Evolutionary conservation across 148 eudicot species (phyloP).

Genomic region (Rhododendron ferrugineum): DNA sequence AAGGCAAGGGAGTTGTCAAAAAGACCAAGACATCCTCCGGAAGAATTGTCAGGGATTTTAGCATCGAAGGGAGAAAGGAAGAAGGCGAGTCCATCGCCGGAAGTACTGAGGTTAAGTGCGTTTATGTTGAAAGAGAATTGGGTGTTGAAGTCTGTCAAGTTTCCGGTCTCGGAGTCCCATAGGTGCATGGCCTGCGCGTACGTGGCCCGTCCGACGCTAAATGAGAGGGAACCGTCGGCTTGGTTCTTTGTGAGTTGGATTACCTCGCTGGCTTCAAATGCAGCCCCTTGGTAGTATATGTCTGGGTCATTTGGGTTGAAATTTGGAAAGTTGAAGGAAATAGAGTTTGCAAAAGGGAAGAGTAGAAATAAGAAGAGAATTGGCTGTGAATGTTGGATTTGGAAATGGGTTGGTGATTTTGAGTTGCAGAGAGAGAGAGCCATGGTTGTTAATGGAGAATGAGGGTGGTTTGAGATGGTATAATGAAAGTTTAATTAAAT

Average conservation of each 20-base stretch:
- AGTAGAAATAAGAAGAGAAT: background rate
- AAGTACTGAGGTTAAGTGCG: rapidly evolving
- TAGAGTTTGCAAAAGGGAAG: background rate
- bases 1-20: background rate
- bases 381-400: background rate
- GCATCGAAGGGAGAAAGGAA: background rate
- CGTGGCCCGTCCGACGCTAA: background rate
- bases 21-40: background rate
- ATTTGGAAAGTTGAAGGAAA: background rate
- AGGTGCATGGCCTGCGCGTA: background rate
- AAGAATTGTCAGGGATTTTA: background rate
- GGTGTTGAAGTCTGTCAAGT: background rate
- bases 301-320: background rate
- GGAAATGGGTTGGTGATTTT: background rate
- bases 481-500: background rate
- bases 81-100: background rate
- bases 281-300: background rate
- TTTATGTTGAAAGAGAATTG: background rate
- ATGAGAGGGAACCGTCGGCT: background rate
- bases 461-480: background rate
- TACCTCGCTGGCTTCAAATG: background rate
- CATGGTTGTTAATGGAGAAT: background rate
- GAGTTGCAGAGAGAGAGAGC: background rate
- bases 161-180: background rate
- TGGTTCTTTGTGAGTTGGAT: background rate